phyloP scores from a whole-genome alignment of 116 monocot genomes.

The Zostera marina region DNA sequence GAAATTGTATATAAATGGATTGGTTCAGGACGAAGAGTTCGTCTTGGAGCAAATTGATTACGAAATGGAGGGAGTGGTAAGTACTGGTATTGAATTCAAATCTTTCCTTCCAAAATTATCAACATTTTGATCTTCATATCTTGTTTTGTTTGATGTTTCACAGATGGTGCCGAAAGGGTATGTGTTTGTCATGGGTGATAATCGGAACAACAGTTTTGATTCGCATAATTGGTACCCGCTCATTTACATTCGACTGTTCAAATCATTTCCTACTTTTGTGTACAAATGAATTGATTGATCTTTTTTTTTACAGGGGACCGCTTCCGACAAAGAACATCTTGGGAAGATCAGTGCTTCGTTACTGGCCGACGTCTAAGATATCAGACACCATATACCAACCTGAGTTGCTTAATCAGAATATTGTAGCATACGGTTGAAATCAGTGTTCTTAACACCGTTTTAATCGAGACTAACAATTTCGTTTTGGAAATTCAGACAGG shows the following conservation, averaged over 20 bases:
- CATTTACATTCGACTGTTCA: background rate
- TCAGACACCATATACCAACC: constrained; percentile 55
- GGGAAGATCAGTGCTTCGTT: constrained; percentile 74
- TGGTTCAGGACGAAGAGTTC: constrained; percentile 71
- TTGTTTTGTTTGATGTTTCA: background rate
- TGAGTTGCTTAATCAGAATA: background rate
- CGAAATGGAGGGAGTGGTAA: constrained; percentile 70
- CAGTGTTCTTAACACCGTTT: background rate
- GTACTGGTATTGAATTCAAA: background rate
- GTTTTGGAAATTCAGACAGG: no score
- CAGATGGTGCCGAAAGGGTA: constrained; percentile 76
- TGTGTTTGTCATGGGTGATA: constrained; percentile 90
- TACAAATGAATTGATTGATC: background rate
- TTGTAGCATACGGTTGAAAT: constrained; percentile 4
- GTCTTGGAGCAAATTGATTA: constrained; percentile 72
- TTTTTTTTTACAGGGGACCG: constrained; percentile 49
- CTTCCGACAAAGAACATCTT: constrained; percentile 71
- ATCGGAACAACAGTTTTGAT: constrained; percentile 86
- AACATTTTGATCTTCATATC: background rate
- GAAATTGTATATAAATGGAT: constrained; percentile 69
- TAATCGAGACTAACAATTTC: no score
- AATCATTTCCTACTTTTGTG: constrained; percentile 6
- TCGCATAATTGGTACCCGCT: constrained; percentile 71
- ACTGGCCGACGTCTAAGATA: constrained; percentile 83
- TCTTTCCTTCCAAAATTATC: background rate